Conservation (phyloP, 2,329 filamentous ascomycete species). For the Botryotinia globosa region DNA sequence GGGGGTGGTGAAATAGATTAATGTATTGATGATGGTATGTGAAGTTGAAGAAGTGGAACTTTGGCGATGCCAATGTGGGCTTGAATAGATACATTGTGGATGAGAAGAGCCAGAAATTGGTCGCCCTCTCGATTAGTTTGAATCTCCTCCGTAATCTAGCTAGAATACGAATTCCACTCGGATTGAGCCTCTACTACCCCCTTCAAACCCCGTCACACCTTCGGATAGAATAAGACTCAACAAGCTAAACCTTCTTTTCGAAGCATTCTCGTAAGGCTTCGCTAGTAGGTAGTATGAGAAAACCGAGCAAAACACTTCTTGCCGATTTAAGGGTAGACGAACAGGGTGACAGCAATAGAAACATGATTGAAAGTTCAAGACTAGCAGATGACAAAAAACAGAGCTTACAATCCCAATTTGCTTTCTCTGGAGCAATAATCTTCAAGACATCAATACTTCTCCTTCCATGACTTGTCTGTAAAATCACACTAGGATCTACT, state of each 20-base stretch:
- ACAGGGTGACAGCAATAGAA: not conserved
- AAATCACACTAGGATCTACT: constrained; percentile 77
- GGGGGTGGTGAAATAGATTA: too few species aligned
- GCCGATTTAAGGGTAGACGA: not conserved
- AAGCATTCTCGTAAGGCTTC: not conserved
- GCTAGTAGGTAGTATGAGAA: not conserved
- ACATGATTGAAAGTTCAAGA: not conserved
- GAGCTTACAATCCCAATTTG: constrained; percentile 84
- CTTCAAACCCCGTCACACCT: accelerated
- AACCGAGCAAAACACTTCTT: not conserved
- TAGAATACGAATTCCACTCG: not conserved
- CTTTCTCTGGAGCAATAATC: constrained; percentile 76
- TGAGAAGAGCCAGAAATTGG: not conserved
- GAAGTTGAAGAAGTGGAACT: not conserved
- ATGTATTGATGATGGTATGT: not conserved
- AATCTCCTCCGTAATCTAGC: not conserved
- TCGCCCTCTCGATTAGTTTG: accelerated
- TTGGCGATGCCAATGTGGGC: not conserved
- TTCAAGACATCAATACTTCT: constrained; percentile 83
- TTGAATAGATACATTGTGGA: not conserved
- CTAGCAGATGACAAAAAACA: constrained; percentile 30
- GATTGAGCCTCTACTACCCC: not conserved
- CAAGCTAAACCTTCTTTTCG: not conserved
- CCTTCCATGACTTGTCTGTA: constrained; percentile 87
- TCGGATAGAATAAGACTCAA: not conserved